Percentiles rank a stretch among this genome's conserved stretches.
Evolutionary conservation across 2,329 filamentous ascomycete genomes (phyloP).

Genomic region (Septoria linicola): DNA sequence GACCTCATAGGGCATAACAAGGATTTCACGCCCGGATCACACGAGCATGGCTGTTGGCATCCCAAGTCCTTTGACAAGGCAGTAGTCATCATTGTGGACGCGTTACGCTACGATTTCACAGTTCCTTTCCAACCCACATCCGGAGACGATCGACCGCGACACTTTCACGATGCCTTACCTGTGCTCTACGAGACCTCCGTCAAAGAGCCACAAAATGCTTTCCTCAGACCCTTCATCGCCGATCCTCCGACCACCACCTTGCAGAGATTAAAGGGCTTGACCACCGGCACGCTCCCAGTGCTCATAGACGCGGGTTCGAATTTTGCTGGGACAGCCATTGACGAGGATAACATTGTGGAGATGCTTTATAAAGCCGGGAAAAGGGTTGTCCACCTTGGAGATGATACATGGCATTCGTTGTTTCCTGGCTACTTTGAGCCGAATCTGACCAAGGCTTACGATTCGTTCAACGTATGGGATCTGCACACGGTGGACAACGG

Average conservation of each 20-base stretch:
- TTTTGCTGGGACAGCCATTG: slow-evolving; percentile 91
- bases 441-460: slow-evolving; percentile 82
- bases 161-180: slow-evolving; percentile 86
- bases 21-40: slow-evolving; percentile 41
- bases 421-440: slow-evolving; percentile 92
- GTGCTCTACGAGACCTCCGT: slow-evolving; percentile 81
- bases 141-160: slow-evolving; percentile 51
- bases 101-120: slow-evolving; percentile 94
- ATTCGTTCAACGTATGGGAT: slow-evolving; percentile 98
- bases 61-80: slow-evolving; percentile 90
- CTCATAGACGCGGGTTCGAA: slow-evolving; percentile 93
- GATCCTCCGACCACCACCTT: slow-evolving; percentile 93
- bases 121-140: slow-evolving; percentile 66
- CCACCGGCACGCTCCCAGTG: slow-evolving; percentile 89
- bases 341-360: slow-evolving; percentile 78
- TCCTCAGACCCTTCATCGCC: slow-evolving; percentile 91
- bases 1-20: slow-evolving; percentile 21
- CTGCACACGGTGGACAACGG: slow-evolving; percentile 95
- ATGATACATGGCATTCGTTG: slow-evolving; percentile 93
- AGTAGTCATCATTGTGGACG: slow-evolving; percentile 86
- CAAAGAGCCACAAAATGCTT: slow-evolving; percentile 73
- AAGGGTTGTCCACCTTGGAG: slow-evolving; percentile 88
- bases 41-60: slow-evolving; percentile 83
- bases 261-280: slow-evolving; percentile 88
- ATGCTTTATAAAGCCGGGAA: slow-evolving; percentile 65